Evolutionary conservation across 2,329 filamentous ascomycete species (phyloP).

Genomic region (Drechmeria coniospora): DNA sequence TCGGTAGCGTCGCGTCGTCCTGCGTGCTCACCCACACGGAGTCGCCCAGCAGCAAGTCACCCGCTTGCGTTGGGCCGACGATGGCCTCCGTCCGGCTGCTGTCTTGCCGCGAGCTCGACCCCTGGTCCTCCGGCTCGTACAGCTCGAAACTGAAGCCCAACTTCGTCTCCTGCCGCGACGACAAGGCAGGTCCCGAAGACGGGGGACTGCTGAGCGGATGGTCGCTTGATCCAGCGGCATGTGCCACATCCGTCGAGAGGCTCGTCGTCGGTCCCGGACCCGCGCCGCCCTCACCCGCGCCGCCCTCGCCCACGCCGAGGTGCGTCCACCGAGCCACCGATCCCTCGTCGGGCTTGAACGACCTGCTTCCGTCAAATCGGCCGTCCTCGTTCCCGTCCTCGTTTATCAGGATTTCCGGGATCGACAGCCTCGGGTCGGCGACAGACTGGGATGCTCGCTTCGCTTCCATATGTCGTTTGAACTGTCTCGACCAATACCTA

Average conservation of each 20-base stretch:
- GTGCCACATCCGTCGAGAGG: slow-evolving; percentile 26
- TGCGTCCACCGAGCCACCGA: slow-evolving; percentile 5
- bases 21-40: slow-evolving; percentile 89
- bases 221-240: slow-evolving; percentile 1
- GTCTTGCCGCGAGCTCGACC: slow-evolving; percentile 11
- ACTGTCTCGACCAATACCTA: slow-evolving; percentile 68
- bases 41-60: slow-evolving; percentile 74
- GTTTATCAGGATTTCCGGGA: slow-evolving; percentile 84
- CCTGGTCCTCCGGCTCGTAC: slow-evolving; percentile 24
- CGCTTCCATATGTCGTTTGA: slow-evolving; percentile 57
- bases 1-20: slow-evolving; percentile 60
- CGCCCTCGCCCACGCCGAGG: slow-evolving; percentile 5
- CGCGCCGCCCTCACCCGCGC: slow-evolving; percentile 1
- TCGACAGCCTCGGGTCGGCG: slow-evolving; percentile 59
- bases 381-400: slow-evolving; percentile 44
- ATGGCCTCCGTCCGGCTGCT: slow-evolving; percentile 50
- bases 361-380: slow-evolving; percentile 21
- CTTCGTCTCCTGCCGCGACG: slow-evolving; percentile 27
- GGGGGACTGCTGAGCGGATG: too few relatives aligned
- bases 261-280: not conserved
- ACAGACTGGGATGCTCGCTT: slow-evolving; percentile 67
- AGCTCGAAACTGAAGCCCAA: slow-evolving; percentile 46
- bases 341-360: slow-evolving; percentile 14
- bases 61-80: slow-evolving; percentile 61
- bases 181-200: too few relatives aligned